These are phyloP conservation scores for Geoglossum glabrum DNA, from an alignment of 495 filamentous ascomycete genomes.

Conservation along the genomic window DNA sequence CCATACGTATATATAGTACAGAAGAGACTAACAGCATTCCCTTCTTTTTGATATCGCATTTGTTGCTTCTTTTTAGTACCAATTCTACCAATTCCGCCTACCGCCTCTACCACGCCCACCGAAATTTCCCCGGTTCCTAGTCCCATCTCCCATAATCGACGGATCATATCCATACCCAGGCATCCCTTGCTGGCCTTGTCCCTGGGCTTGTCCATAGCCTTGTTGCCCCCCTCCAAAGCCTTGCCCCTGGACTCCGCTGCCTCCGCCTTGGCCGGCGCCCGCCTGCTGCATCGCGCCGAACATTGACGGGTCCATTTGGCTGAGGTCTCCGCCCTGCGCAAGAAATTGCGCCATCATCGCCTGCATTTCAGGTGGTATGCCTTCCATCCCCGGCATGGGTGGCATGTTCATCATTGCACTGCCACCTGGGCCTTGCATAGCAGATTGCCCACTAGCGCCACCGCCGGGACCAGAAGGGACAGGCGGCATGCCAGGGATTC, in stretches of 20 bases:
- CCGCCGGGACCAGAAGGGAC: background rate
- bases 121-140: constrained; percentile 19
- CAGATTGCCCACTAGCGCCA: constrained; percentile 1
- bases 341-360: constrained; percentile 70
- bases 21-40: no score
- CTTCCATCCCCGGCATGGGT: constrained; percentile 48
- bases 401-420: constrained; percentile 33
- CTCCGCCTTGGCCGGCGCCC: constrained; percentile 15
- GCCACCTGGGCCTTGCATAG: constrained; percentile 10
- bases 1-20: no score
- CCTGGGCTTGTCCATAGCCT: constrained; percentile 1
- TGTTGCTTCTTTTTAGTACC: no score
- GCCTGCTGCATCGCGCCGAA: constrained; percentile 11
- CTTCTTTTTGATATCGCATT: background rate
- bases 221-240: constrained; percentile 18
- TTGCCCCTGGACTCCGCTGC: constrained; percentile 24
- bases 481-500: constrained; percentile 33
- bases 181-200: background rate
- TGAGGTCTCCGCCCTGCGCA: constrained; percentile 60
- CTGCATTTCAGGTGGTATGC: constrained; percentile 60
- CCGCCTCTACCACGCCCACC: constrained; percentile 24
- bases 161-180: constrained; percentile 27
- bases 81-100: constrained; percentile 11
- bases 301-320: constrained; percentile 52
- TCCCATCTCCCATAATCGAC: constrained; percentile 24